These are phyloP conservation scores for Drechslerella dactyloides DNA, from an alignment of 2,329 filamentous ascomycete genomes.

Conservation along the genomic window DNA sequence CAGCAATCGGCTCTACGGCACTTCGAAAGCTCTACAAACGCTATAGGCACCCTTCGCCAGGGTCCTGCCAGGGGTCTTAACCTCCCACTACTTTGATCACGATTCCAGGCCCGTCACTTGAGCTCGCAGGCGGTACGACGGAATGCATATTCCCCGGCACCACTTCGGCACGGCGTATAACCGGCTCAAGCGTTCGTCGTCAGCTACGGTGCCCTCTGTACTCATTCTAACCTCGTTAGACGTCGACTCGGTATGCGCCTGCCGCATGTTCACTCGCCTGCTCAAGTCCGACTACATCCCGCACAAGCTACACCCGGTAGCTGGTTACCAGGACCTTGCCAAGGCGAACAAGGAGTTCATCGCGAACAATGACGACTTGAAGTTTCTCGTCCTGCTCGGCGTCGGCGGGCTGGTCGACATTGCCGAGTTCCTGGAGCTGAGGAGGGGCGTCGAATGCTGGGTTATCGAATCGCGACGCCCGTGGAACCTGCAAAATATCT, in stretches of 20 bases:
- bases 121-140: conserved; percentile 35
- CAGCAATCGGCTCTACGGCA: neutral
- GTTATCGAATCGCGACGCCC: conserved; percentile 87
- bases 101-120: conserved; percentile 11
- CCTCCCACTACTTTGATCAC: neutral
- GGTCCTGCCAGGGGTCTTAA: neutral
- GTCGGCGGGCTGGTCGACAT: conserved; percentile 91
- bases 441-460: conserved; percentile 87
- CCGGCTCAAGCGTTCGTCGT: conserved; percentile 87
- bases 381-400: conserved; percentile 83
- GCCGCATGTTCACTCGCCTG: conserved; percentile 89
- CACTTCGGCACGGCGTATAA: conserved; percentile 90
- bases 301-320: conserved; percentile 94
- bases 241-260: conserved; percentile 92
- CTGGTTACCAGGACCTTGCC: conserved; percentile 87
- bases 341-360: conserved; percentile 58
- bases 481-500: conserved; percentile 94
- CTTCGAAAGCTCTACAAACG: neutral
- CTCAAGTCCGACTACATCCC: conserved; percentile 97
- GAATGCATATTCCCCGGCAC: conserved; percentile 92
- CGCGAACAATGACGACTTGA: conserved; percentile 53
- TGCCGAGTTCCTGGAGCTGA: conserved; percentile 77
- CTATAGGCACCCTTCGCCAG: too few species aligned
- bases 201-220: conserved; percentile 76
- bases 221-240: conserved; percentile 91